Evolutionary conservation across 2,329 filamentous ascomycete species (phyloP).

Genomic region (Sporothrix pallida): DNA sequence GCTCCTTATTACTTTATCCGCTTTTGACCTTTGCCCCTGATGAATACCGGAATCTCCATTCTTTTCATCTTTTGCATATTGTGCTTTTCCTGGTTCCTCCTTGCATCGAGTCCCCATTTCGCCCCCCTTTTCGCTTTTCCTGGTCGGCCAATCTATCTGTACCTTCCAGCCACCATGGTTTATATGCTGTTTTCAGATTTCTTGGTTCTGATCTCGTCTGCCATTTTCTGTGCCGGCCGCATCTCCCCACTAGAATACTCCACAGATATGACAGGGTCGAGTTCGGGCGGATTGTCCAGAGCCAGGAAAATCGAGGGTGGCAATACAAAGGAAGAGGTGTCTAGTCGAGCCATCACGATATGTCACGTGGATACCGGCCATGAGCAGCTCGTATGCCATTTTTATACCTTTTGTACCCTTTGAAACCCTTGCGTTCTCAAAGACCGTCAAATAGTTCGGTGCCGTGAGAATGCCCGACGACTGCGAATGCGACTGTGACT

Average conservation of each 20-base stretch:
- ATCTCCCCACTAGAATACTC: conserved; percentile 12
- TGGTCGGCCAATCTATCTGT: not conserved
- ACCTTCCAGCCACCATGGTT: not conserved
- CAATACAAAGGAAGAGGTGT: not conserved
- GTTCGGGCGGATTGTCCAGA: too few relatives aligned
- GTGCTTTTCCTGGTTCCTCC: not conserved
- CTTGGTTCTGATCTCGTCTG: not conserved
- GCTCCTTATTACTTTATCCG: not conserved
- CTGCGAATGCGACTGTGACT: not conserved
- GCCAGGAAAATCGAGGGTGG: not conserved
- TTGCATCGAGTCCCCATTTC: not conserved
- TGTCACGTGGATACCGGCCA: not conserved
- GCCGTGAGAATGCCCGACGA: not conserved
- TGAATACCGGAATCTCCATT: not conserved
- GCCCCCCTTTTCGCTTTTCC: not conserved
- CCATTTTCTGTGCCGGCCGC: conserved; percentile 14
- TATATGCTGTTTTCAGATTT: not conserved
- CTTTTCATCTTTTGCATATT: not conserved
- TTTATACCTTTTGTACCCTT: not conserved
- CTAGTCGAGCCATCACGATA: not conserved
- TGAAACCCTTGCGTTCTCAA: not conserved
- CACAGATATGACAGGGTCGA: not conserved
- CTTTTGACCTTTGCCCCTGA: not conserved
- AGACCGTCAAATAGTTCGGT: not conserved
- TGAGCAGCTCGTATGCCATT: too few relatives aligned